A percentile compares a stretch with the other conserved stretches of the same genome.
Conservation (phyloP, 1,284 basidiomycete species). For the Coniferiporia weirii region DNA sequence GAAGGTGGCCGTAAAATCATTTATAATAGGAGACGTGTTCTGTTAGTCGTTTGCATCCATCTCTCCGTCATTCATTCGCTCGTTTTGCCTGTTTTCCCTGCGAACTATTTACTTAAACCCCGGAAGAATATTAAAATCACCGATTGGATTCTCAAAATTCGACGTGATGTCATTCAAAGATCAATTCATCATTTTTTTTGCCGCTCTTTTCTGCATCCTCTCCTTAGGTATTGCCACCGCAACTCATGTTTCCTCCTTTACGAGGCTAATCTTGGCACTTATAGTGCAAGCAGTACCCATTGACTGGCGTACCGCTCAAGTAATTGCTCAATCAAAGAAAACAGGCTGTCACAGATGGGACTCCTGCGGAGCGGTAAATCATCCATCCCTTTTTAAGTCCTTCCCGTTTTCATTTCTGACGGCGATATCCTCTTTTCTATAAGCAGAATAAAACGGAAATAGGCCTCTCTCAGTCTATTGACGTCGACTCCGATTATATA, state of each 20-base stretch:
- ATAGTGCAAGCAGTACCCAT: conserved; percentile 2
- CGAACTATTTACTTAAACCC: too few relatives aligned
- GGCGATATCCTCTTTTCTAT: background rate
- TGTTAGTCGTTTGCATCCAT: too few relatives aligned
- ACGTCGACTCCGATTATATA: background rate
- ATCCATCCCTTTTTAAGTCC: background rate
- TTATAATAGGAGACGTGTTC: too few relatives aligned
- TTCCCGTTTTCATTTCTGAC: background rate
- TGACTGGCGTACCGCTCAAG: conserved; percentile 9
- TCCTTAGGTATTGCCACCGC: background rate
- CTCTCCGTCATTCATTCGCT: too few relatives aligned
- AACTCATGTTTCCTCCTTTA: too few relatives aligned
- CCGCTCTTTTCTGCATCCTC: background rate
- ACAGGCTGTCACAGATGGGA: conserved; percentile 1
- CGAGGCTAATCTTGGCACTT: too few relatives aligned
- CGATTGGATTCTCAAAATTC: too few relatives aligned
- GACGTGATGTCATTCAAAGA: background rate
- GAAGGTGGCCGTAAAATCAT: too few relatives aligned
- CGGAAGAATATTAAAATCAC: too few relatives aligned
- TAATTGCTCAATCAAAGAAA: conserved; percentile 9
- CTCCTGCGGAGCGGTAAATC: conserved; percentile 5
- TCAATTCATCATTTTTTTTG: background rate
- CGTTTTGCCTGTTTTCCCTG: too few relatives aligned
- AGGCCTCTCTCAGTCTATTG: background rate
- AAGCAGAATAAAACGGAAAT: background rate